phyloP scores from a whole-genome alignment of 208 protist genomes.

The Blechomonas ayalai region DNA sequence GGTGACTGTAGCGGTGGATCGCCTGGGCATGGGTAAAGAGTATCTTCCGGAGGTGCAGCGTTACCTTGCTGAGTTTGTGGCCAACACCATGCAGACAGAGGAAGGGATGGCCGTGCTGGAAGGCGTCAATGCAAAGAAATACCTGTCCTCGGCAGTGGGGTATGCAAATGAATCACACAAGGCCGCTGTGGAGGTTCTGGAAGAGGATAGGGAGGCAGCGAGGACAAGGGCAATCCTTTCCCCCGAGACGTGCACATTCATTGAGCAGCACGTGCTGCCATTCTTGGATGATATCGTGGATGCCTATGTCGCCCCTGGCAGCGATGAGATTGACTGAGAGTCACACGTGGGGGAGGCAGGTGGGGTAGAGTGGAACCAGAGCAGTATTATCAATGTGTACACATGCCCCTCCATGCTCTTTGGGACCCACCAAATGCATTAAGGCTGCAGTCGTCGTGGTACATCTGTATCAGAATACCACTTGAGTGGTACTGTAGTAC shows the following conservation, averaged over 20 bases:
- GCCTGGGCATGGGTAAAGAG: constrained; percentile 27
- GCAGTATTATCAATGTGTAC: background rate
- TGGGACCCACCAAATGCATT: too few relatives aligned
- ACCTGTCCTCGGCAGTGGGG: constrained; percentile 25
- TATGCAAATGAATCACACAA: constrained; percentile 6
- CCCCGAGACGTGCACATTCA: constrained; percentile 19
- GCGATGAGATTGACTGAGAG: constrained; percentile 49
- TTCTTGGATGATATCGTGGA: constrained; percentile 78
- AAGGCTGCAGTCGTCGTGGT: too few relatives aligned
- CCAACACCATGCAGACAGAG: constrained; percentile 52
- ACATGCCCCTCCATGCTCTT: background rate
- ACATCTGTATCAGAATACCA: too few relatives aligned
- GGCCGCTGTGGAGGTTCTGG: constrained; percentile 18
- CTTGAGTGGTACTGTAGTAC: too few relatives aligned
- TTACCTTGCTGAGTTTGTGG: constrained; percentile 55
- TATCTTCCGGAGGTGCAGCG: constrained; percentile 24
- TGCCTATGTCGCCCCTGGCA: constrained; percentile 61
- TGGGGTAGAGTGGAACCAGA: background rate
- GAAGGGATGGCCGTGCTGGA: constrained; percentile 63
- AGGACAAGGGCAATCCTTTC: constrained; percentile 6
- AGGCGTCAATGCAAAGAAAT: constrained; percentile 69
- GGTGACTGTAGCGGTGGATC: constrained; percentile 32
- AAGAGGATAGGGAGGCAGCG: constrained; percentile 12
- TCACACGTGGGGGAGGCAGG: background rate
- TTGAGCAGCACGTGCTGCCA: constrained; percentile 56